A percentile compares a stretch with the other conserved stretches of the same genome.
These are phyloP conservation scores for Akanthomyces dipterigenus DNA, from an alignment of 2,329 filamentous ascomycete species.

Conservation along the genomic window DNA sequence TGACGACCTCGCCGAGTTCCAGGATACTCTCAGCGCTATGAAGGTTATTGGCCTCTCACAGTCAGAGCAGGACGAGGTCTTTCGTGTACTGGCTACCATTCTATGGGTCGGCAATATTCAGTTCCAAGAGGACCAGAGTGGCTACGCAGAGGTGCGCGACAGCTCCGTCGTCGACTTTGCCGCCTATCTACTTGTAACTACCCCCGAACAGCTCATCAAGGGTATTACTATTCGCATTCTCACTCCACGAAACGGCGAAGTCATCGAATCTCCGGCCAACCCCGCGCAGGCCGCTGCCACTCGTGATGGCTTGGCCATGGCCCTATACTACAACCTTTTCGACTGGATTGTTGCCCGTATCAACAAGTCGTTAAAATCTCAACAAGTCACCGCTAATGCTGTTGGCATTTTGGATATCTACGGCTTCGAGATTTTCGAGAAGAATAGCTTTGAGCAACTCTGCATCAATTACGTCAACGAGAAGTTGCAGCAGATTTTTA, in stretches of 20 bases:
- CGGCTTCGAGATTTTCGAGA: slow-evolving; percentile 98
- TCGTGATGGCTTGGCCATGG: slow-evolving; percentile 85
- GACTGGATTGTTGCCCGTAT: slow-evolving; percentile 96
- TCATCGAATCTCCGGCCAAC: slow-evolving; percentile 74
- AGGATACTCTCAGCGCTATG: slow-evolving; percentile 92
- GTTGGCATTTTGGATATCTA: slow-evolving; percentile 99
- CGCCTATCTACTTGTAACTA: slow-evolving; percentile 87
- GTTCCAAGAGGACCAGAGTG: slow-evolving; percentile 81
- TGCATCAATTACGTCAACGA: slow-evolving; percentile 99
- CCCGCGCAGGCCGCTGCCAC: slow-evolving; percentile 78
- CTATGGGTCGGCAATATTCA: slow-evolving; percentile 93
- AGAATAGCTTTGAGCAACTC: slow-evolving; percentile 97
- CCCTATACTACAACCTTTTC: slow-evolving; percentile 96
- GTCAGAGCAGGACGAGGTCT: slow-evolving; percentile 89
- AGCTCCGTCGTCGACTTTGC: slow-evolving; percentile 91
- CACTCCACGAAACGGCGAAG: slow-evolving; percentile 57
- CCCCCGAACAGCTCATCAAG: slow-evolving; percentile 71
- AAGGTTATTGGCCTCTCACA: slow-evolving; percentile 83
- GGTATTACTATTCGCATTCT: slow-evolving; percentile 86
- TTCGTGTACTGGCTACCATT: slow-evolving; percentile 86
- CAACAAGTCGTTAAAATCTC: slow-evolving; percentile 78
- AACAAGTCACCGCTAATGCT: slow-evolving; percentile 68
- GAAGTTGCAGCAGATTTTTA: slow-evolving; percentile 98
- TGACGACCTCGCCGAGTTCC: slow-evolving; percentile 82
- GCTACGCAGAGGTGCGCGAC: slow-evolving; percentile 81